A percentile compares a stretch with the other conserved stretches of the same genome.
phyloP scores from a whole-genome alignment of 371 early-diverging fungal genomes.

The Sporodiniella umbellata region DNA sequence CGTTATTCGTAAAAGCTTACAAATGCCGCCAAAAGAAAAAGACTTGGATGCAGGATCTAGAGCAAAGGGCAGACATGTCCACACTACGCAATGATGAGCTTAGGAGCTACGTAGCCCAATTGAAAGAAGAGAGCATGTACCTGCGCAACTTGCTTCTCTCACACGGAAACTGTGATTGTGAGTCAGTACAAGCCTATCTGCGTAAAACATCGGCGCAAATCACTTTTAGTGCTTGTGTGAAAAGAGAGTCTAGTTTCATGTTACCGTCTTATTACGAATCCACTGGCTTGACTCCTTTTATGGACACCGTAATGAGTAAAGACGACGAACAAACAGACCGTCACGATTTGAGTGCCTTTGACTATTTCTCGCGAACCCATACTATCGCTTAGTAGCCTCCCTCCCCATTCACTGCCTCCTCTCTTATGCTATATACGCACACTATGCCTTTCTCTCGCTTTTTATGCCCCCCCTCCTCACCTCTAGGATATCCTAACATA shows the following conservation, averaged over 20 bases:
- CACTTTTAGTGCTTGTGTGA: conserved; percentile 6
- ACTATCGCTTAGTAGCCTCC: not conserved
- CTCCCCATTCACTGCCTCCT: not conserved
- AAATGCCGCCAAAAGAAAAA: conserved; percentile 83
- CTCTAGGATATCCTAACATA: no score
- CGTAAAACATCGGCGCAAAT: conserved; percentile 23
- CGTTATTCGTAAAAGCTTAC: conserved; percentile 39
- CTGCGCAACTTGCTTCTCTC: conserved; percentile 62
- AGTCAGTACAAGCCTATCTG: conserved; percentile 36
- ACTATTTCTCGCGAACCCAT: conserved; percentile 14
- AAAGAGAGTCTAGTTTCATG: conserved; percentile 8
- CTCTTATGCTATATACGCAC: not conserved
- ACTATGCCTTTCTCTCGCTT: not conserved
- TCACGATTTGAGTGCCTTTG: conserved; percentile 1
- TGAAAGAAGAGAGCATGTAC: conserved; percentile 67
- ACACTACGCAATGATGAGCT: conserved; percentile 56
- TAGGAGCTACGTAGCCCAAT: conserved; percentile 41
- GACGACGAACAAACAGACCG: not conserved
- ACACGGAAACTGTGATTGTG: conserved; percentile 57
- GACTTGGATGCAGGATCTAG: conserved; percentile 68
- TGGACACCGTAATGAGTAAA: conserved; percentile 24
- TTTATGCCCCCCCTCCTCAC: no score
- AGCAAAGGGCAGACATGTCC: conserved; percentile 51
- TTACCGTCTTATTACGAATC: conserved; percentile 6
- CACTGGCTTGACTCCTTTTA: conserved; percentile 25